Conservation (phyloP, 176 grass and related monocot species). For the Eremochloa ophiuroides region DNA sequence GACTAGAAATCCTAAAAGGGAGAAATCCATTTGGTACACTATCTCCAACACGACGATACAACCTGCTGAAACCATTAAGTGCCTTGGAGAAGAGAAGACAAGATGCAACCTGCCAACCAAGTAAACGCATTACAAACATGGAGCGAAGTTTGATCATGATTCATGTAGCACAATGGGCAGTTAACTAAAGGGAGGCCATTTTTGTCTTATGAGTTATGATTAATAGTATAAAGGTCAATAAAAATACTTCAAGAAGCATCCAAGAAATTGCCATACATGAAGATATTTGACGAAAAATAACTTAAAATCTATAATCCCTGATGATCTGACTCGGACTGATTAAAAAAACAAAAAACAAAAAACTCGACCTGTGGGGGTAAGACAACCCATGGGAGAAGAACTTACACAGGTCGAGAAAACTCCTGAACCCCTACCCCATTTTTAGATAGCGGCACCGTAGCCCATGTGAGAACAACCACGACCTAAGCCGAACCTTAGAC, state of each 20-base stretch:
- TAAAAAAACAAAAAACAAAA: too few relatives aligned
- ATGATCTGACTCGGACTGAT: not conserved
- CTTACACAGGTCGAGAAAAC: not conserved
- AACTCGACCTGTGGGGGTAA: not conserved
- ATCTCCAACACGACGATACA: constrained; percentile 87
- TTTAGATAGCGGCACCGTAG: not conserved
- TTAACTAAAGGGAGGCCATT: not conserved
- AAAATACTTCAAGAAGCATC: constrained; percentile 11
- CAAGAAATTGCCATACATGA: not conserved
- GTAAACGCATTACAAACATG: constrained; percentile 1
- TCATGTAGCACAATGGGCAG: not conserved
- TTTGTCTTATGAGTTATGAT: constrained; percentile 10
- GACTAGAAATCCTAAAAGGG: constrained; percentile 71
- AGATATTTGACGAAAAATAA: not conserved
- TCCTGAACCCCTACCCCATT: not conserved
- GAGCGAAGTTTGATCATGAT: not conserved
- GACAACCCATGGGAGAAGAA: not conserved
- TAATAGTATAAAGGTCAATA: not conserved
- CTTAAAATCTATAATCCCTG: not conserved
- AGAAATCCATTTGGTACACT: constrained; percentile 87
- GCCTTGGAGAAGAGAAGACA: constrained; percentile 95
- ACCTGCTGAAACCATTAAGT: constrained; percentile 79
- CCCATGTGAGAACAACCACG: too few relatives aligned
- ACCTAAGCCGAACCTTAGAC: not conserved
- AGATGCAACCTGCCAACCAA: constrained; percentile 72